These are phyloP conservation scores for Puccinia triticina DNA, from an alignment of 1,284 basidiomycete species.

Conservation along the genomic window DNA sequence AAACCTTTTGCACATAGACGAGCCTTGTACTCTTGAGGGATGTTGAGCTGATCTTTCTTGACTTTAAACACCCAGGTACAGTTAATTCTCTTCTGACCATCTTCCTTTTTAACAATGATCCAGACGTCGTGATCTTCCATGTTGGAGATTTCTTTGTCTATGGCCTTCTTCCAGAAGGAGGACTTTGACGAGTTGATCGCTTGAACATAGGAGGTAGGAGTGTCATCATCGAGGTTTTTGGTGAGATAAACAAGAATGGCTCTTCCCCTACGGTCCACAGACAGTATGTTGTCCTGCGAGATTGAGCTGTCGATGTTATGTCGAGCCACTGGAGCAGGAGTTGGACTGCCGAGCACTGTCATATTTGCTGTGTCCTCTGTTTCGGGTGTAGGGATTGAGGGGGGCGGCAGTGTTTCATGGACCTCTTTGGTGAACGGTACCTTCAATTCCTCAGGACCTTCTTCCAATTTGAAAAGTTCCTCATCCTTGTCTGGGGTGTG, in stretches of 20 bases:
- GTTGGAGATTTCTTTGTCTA: constrained; percentile 9
- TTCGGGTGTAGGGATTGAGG: too few relatives aligned
- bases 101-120: neutral
- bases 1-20: neutral
- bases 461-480: neutral
- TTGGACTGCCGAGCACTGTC: neutral
- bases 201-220: neutral
- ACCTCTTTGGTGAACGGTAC: neutral
- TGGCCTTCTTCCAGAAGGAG: constrained; percentile 8
- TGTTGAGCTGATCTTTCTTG: neutral
- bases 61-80: constrained; percentile 33
- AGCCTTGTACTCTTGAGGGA: neutral
- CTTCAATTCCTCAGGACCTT: neutral
- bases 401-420: too few relatives aligned
- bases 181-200: neutral
- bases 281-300: neutral
- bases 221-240: neutral
- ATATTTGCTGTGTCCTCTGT: too few relatives aligned
- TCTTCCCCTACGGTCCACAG: neutral
- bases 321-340: neutral
- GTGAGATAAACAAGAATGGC: neutral
- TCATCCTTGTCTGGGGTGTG: neutral
- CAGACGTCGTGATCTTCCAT: neutral
- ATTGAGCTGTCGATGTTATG: neutral
- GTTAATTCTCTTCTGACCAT: neutral